Base-by-base conservation (phyloP, 495 filamentous ascomycete species). In the Penicillium riverlandense region DNA sequence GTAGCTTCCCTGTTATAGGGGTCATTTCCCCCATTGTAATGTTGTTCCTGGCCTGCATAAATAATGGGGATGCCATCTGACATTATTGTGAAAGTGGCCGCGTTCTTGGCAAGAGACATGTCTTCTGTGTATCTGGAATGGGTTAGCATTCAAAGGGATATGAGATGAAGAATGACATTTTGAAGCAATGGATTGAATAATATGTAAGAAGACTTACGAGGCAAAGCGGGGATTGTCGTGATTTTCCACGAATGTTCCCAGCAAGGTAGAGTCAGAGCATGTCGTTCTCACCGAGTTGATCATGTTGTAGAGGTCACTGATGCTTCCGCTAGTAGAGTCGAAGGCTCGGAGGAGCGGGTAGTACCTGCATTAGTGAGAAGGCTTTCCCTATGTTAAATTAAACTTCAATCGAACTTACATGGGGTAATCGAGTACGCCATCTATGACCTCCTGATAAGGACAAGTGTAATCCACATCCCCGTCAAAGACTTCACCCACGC, bases 241-340 rank as follows among this genome's bases (percentile, higher is more conserved):
- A 54, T 94, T 94, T 52, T 91, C 87, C 11, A 82, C 45, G 62
- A 94, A 94, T 4, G 72, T 82, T 29, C 86, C 85, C 6, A 87
- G 71, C 1, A 88, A 66, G 7, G 76, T 82, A 1, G 75, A 69
- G 48, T 88, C 84, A 8, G 58, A 46, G 56, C 82, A 86, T 35
- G 41, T 53, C 7, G 52, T 61, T 33, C 78, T 77, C 32, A 88
- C 65, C 0, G 64, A 65, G 52, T 75, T 70, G 52, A 81, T 70
- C 61, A 76, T 78, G 48, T 77, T 66, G 43, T 78, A 79, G 0
- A 88, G 73, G 16, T 62, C 70, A 47, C 68, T 67, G 32, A 84
- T 81, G 46, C 65, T 79, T 35, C 78, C 79, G 8, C 50, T 71
- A 16, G 75, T 70, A 10, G 79, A 79, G 35, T 78, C 50, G 59